Evolutionary conservation across 2,329 filamentous ascomycete genomes (phyloP), one percentile per base, ranked within the genome.

Genomic region (Xylariaceae sp.): DNA sequence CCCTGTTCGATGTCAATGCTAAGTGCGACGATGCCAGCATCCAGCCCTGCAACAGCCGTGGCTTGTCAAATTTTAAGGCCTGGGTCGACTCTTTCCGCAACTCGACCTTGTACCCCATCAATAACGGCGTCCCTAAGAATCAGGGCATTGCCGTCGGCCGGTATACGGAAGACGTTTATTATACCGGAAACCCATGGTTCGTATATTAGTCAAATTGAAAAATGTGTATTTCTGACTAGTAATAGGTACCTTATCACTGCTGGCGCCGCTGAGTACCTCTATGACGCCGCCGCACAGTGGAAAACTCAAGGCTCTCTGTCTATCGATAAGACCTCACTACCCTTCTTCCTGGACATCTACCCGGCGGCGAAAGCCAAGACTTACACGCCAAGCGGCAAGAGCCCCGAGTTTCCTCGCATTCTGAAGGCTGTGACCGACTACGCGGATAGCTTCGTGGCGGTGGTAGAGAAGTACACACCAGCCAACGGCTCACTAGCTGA

Each of bases 191-290:
- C 57, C 83, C 84, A 3, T 86, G 83, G 83, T 65, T 39, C 29
- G 63, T 53, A 2, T 14, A 21, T 21, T 14, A 9, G 11, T 39
- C 19, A 23, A 29, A 17, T n/a, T 37, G 3, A 4, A 41, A n/a
- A 19, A 29, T n/a, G 3, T 7, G 17, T 9, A 16, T 33, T 19
- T 17, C 41, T 65, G 43, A 66, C 36, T 19, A 3, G 1, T 11
- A 9, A 36, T 21, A 67, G 65, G 65, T 80, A 84, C 60, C 74
- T 85, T 23, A 78, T 77, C 62, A 86, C 82, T 1, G 71, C 82
- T 14, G 82, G 80, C 6, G 83, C 82, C 3, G 83, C 83, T 6
- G 83, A 86, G 65, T 80, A 82, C 48, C 75, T 87, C 3, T 86
- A 85, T 67, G 78, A 83, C 57, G 83, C 82, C 1, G 67, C 83